Percentiles rank a stretch among this genome's conserved stretches.
Conservation (phyloP, 2,329 filamentous ascomycete species). For the Diaporthe sp. region DNA sequence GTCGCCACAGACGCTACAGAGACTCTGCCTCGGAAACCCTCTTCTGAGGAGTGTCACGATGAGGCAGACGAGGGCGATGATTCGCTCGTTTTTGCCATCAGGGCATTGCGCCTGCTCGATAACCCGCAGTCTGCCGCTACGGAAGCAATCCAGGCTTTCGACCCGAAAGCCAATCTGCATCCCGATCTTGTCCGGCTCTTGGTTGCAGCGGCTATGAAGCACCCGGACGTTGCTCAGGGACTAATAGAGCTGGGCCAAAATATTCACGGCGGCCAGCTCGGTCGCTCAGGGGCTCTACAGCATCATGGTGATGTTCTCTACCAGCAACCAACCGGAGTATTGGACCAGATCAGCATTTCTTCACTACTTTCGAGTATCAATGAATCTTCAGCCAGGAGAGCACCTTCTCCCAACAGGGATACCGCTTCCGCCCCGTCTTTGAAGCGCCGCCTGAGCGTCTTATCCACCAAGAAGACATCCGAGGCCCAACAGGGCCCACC, state of each 20-base stretch:
- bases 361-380: conserved; percentile 35
- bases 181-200: conserved; percentile 34
- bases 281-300: conserved; percentile 24
- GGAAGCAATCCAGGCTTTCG: conserved; percentile 36
- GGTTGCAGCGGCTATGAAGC: conserved; percentile 31
- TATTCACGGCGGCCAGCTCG: conserved; percentile 9
- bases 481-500: conserved; percentile 24
- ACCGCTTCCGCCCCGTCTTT: conserved; percentile 13
- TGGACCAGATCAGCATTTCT: conserved; percentile 35
- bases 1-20: conserved; percentile 28
- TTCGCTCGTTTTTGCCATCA: conserved; percentile 32
- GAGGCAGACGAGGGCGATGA: conserved; percentile 32
- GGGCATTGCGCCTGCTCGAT: conserved; percentile 32
- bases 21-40: conserved; percentile 8
- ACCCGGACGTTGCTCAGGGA: conserved; percentile 33
- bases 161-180: conserved; percentile 29
- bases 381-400: conserved; percentile 23
- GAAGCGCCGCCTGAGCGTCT: conserved; percentile 33
- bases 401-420: conserved; percentile 1
- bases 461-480: conserved; percentile 24
- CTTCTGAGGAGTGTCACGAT: conserved; percentile 25
- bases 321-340: conserved; percentile 26
- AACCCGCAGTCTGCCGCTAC: conserved; percentile 35
- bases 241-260: conserved; percentile 33
- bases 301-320: not conserved